Evolutionary conservation across 2,329 filamentous ascomycete species (phyloP).

Genomic region (Hypoxylon sp.): DNA sequence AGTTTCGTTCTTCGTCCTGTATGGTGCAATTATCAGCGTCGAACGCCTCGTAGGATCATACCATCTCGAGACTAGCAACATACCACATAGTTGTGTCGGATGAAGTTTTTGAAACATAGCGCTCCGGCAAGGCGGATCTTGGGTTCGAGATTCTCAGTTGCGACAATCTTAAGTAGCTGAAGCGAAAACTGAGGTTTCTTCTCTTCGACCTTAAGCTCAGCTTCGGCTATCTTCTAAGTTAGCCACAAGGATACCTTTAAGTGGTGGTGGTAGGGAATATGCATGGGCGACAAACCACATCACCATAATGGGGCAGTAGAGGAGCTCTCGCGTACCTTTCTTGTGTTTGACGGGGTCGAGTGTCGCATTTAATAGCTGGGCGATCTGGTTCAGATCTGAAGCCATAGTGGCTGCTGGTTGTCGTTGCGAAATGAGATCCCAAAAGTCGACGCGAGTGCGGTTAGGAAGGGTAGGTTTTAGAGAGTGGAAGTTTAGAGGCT

Average conservation of each 20-base stretch:
- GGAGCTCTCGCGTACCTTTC: constrained; percentile 76
- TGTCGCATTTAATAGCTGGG: constrained; percentile 90
- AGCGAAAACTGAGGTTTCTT: constrained; percentile 90
- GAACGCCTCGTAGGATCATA: constrained; percentile 1
- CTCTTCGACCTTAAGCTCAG: constrained; percentile 83
- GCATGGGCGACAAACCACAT: constrained; percentile 15
- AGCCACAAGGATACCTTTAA: constrained; percentile 17
- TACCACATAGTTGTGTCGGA: constrained; percentile 91
- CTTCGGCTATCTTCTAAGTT: constrained; percentile 76
- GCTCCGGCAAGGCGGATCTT: constrained; percentile 90
- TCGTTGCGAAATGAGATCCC: constrained; percentile 16
- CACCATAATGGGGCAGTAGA: constrained; percentile 38
- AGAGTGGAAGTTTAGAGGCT: constrained; percentile 8
- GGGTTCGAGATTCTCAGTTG: constrained; percentile 77
- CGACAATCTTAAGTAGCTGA: constrained; percentile 89
- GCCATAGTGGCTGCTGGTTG: constrained; percentile 62
- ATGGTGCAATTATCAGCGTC: constrained; percentile 23
- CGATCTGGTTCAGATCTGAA: constrained; percentile 72
- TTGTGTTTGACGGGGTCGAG: constrained; percentile 90
- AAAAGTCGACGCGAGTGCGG: not conserved
- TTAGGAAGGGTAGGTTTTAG: constrained; percentile 2
- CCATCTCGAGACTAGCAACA: constrained; percentile 52
- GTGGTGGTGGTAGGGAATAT: not conserved
- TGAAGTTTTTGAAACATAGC: constrained; percentile 98
- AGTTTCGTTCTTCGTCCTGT: constrained; percentile 90